Evolutionary conservation across 345 rosid genomes (phyloP).

Genomic region (Raphanus raphanistrum): DNA sequence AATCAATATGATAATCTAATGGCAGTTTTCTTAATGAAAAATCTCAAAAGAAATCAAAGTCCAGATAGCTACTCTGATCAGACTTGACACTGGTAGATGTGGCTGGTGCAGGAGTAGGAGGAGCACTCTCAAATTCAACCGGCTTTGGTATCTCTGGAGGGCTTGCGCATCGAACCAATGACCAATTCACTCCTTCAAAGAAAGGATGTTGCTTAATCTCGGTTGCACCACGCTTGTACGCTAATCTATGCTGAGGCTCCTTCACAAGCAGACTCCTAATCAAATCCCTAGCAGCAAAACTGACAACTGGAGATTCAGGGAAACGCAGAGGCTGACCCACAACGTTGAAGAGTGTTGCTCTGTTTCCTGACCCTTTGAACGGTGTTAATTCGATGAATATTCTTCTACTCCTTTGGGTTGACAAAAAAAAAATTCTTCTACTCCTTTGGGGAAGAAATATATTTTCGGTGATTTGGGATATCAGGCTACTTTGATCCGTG

Average conservation of each 20-base stretch:
- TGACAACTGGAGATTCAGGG: constrained; percentile 77
- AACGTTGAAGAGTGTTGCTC: constrained; percentile 73
- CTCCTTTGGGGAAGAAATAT: too few species aligned
- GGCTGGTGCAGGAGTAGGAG: constrained; percentile 45
- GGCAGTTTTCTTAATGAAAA: constrained; percentile 20
- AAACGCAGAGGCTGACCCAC: constrained; percentile 76
- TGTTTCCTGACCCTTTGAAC: constrained; percentile 75
- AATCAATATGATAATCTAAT: constrained; percentile 28
- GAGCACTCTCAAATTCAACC: constrained; percentile 49
- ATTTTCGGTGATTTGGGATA: too few species aligned
- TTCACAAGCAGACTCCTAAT: constrained; percentile 76
- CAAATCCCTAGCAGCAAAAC: constrained; percentile 70
- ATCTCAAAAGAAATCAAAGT: constrained; percentile 69
- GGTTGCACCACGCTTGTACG: constrained; percentile 71
- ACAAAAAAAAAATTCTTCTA: too few species aligned
- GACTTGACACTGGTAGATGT: constrained; percentile 50
- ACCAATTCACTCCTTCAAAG: constrained; percentile 88
- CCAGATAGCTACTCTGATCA: constrained; percentile 57
- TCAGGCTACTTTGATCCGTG: too few species aligned
- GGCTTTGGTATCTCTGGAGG: constrained; percentile 82
- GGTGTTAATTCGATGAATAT: constrained; percentile 44
- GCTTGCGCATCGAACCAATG: constrained; percentile 72
- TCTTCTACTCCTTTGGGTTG: too few species aligned
- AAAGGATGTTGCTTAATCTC: constrained; percentile 79
- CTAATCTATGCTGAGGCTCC: constrained; percentile 78